Percentiles rank a stretch among this genome's conserved stretches.
Conservation (phyloP, 1,284 basidiomycete genomes). For the Boletus holoroseus region DNA sequence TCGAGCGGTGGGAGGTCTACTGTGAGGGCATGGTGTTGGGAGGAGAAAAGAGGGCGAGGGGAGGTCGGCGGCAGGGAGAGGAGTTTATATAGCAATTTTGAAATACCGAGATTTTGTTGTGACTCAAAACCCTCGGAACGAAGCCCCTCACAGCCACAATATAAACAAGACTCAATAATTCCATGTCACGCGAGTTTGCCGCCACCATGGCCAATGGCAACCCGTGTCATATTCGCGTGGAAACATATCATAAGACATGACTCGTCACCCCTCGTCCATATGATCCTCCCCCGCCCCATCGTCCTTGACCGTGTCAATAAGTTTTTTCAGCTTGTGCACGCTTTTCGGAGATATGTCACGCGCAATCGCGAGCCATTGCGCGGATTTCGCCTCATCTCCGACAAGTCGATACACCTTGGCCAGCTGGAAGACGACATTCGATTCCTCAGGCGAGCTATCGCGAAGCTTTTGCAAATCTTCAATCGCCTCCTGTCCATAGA, state of each 20-base stretch:
- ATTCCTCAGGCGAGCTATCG: slow-evolving; percentile 83
- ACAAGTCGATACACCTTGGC: slow-evolving; percentile 82
- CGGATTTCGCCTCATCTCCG: slow-evolving; percentile 73
- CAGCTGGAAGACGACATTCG: slow-evolving; percentile 92
- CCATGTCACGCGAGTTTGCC: slow-evolving; percentile 24
- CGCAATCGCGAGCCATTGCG: slow-evolving; percentile 79
- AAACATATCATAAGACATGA: slow-evolving; percentile 9
- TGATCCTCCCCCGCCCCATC: slow-evolving; percentile 54
- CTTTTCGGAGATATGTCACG: slow-evolving; percentile 81
- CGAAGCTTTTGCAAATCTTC: slow-evolving; percentile 73
- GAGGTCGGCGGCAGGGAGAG: not conserved
- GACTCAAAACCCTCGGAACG: slow-evolving; percentile 32
- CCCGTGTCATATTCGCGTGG: not conserved
- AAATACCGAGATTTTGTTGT: slow-evolving; percentile 30
- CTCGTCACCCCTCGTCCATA: slow-evolving; percentile 65
- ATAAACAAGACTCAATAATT: slow-evolving; percentile 29
- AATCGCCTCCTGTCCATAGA: slow-evolving; percentile 61
- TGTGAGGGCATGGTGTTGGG: slow-evolving; percentile 43
- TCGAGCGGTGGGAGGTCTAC: slow-evolving; percentile 20
- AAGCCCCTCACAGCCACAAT: slow-evolving; percentile 31
- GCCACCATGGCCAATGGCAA: not conserved
- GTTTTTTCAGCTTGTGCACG: slow-evolving; percentile 68
- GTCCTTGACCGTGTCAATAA: slow-evolving; percentile 65
- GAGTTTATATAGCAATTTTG: slow-evolving; percentile 33
- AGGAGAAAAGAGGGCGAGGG: slow-evolving; percentile 18